These are phyloP conservation scores for Aspergillus chevalieri DNA, from an alignment of 2,329 filamentous ascomycete species.

Conservation along the genomic window DNA sequence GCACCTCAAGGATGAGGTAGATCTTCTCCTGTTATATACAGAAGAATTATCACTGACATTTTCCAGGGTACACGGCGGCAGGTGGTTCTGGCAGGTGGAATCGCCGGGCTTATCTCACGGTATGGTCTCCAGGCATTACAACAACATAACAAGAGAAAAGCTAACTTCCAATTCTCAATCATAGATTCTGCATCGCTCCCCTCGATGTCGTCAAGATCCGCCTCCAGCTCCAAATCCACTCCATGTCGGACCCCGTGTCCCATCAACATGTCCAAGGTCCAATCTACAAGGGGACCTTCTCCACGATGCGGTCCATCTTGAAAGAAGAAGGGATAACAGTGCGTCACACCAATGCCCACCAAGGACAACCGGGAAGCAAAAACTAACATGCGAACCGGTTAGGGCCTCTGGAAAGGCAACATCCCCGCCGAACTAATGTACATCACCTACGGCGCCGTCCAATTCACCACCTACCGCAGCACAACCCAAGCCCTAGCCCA, in stretches of 20 bases:
- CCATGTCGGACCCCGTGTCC: slow-evolving; percentile 66
- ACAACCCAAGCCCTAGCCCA: slow-evolving; percentile 61
- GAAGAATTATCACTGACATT: neutral
- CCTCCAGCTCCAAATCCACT: slow-evolving; percentile 86
- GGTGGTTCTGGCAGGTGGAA: slow-evolving; percentile 59
- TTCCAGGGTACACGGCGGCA: slow-evolving; percentile 59
- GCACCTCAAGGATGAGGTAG: slow-evolving; percentile 64
- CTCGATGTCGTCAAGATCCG: slow-evolving; percentile 98
- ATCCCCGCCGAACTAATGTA: slow-evolving; percentile 93
- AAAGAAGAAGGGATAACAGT: slow-evolving; percentile 72
- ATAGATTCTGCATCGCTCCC: slow-evolving; percentile 83
- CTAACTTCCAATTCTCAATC: too few relatives aligned
- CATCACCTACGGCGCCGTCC: slow-evolving; percentile 78
- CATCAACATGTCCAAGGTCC: slow-evolving; percentile 43
- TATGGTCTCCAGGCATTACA: slow-evolving; percentile 29
- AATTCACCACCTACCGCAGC: slow-evolving; percentile 83
- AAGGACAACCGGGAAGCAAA: neutral
- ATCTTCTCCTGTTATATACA: slow-evolving; percentile 2
- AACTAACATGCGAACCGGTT: slow-evolving; percentile 1
- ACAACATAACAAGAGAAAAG: too few relatives aligned
- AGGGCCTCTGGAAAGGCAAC: slow-evolving; percentile 93
- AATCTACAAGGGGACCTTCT: slow-evolving; percentile 65
- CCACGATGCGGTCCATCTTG: slow-evolving; percentile 70
- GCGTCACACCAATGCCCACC: slow-evolving; percentile 8
- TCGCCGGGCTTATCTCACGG: slow-evolving; percentile 83